Base-by-base conservation (phyloP, 495 filamentous ascomycete species). In the Cenococcum geophilum region DNA sequence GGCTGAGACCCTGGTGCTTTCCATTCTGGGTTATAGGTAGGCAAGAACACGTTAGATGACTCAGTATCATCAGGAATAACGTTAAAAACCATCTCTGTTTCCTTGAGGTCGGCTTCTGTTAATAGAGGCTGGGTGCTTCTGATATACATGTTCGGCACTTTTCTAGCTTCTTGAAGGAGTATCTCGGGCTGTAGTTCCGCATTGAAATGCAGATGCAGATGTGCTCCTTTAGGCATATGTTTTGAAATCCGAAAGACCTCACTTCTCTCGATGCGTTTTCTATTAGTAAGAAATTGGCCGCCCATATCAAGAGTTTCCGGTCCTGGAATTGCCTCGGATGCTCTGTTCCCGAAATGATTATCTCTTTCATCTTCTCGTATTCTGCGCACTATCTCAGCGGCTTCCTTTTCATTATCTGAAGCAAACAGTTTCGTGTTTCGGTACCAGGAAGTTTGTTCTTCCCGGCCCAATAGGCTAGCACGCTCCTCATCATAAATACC, bases 181-280 rank as follows among this genome's bases (percentile, higher is more conserved):
- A 53, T 47, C 11, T 67, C 64, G 18, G 73, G 70, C 18, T 66
- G 65, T 0, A 75, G 57, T 43, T 75, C 73, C 1, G 72, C 67
- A 57, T 75, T 75, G 68, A 75, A 75, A 55, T 75, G 73, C 14
- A 75, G 61, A 54, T 75, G 73, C 51, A 72, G 59, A 54, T 73
- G 68, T 16, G 59, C 56, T 0, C 73, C 73, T 64, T 75, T 75
- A 0, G 73, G 73, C 59, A 70, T 65, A 35, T 52, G 8, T 23
- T 63, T 40, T 5, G 72, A 61, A 36, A 75, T 71, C 8, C 59
- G 10, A 58, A 63, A 74, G 11, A 74, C 27, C 32, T 62, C 65
- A 57, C 73, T 75, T 42, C 56, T 20, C 42, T 73, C 68, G 11
- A 75, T 74, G 8, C 70, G 62, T 1, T 61, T 32, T 50, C 65